Evolutionary conservation across 202 grass and related monocot genomes (phyloP).

Genomic region (Setaria viridis): DNA sequence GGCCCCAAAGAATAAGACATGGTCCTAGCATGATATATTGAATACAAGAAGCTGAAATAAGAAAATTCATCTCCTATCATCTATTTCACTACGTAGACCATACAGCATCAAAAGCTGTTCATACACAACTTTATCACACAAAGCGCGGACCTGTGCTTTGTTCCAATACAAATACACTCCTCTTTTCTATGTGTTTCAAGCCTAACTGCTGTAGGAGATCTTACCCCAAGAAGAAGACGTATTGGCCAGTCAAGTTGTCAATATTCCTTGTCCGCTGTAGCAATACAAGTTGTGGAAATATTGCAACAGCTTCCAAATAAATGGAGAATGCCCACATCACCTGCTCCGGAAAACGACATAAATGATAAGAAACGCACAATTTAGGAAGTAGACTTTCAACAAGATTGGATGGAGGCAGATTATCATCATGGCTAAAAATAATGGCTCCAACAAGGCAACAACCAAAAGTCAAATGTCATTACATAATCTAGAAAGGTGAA

Average conservation of each 20-base stretch:
- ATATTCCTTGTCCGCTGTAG: constrained; percentile 76
- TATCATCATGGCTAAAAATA: not conserved
- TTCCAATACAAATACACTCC: not conserved
- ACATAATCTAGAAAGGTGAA: not conserved
- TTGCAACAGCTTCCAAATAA: constrained; percentile 79
- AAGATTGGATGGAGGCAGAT: constrained; percentile 2
- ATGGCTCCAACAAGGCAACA: constrained; percentile 7
- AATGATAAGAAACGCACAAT: constrained; percentile 12
- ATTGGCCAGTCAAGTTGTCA: constrained; percentile 75
- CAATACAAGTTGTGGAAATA: constrained; percentile 75
- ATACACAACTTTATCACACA: not conserved
- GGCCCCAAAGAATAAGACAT: not conserved
- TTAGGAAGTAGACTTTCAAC: not conserved
- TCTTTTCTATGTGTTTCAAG: constrained; percentile 2
- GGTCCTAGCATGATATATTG: not conserved
- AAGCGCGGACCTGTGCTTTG: not conserved
- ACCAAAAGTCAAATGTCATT: constrained; percentile 27
- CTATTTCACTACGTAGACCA: not conserved
- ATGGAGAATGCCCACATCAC: constrained; percentile 84
- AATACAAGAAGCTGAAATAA: constrained; percentile 25
- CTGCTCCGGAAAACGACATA: constrained; percentile 41
- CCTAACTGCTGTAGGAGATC: not conserved
- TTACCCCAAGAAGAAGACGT: constrained; percentile 79
- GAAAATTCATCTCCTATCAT: not conserved
- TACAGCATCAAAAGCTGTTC: not conserved